A percentile compares a stretch with the other conserved stretches of the same genome.
These are phyloP conservation scores for Eucalyptus erythrocorys DNA, from an alignment of 345 rosid species.

Conservation along the genomic window DNA sequence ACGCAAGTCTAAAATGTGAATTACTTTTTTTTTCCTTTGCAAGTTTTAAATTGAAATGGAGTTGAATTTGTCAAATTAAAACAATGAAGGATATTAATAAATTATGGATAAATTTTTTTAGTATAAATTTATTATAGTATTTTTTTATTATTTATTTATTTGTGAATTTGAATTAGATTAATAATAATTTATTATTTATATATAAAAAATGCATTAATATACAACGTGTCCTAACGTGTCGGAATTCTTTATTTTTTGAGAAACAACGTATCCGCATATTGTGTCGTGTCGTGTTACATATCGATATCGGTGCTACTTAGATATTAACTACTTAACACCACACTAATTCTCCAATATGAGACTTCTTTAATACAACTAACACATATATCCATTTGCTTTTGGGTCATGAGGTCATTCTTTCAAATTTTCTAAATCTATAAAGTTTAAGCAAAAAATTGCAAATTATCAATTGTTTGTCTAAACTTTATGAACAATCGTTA, in stretches of 20 bases:
- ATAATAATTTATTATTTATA: too few relatives aligned
- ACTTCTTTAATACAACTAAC: background rate
- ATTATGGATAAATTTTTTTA: too few relatives aligned
- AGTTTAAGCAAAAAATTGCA: background rate
- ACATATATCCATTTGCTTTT: background rate
- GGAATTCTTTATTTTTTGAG: too few relatives aligned
- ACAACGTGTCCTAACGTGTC: accelerated
- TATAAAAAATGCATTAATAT: too few relatives aligned
- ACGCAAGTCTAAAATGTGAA: accelerated
- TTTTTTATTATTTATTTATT: too few relatives aligned
- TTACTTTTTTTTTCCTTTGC: too few relatives aligned
- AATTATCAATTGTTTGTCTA: background rate
- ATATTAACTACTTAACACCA: background rate
- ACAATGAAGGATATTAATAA: too few relatives aligned
- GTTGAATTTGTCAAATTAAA: too few relatives aligned
- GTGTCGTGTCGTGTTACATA: accelerated
- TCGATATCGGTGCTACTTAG: accelerated
- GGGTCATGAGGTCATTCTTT: background rate
- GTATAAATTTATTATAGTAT: too few relatives aligned
- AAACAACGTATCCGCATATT: accelerated
- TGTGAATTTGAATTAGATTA: too few relatives aligned
- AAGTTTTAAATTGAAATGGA: too few relatives aligned
- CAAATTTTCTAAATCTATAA: background rate
- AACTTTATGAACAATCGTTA: background rate
- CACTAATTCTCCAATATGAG: background rate